These are phyloP conservation scores for Eucalyptus cladocalyx DNA, from an alignment of 345 rosid genomes.

Conservation along the genomic window DNA sequence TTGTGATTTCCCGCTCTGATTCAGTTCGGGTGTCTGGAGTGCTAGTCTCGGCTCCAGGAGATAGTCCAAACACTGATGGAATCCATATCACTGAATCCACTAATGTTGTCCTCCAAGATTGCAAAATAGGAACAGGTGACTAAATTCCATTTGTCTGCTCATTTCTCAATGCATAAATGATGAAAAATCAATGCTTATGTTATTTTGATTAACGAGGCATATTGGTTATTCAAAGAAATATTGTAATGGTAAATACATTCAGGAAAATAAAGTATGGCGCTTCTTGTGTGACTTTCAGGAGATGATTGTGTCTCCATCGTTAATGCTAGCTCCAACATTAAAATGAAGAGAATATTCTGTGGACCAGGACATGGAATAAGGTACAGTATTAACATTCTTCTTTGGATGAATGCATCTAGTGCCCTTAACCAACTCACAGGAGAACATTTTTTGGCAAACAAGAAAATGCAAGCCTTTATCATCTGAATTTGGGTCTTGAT, in stretches of 20 bases:
- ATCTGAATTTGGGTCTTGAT: neutral
- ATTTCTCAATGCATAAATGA: neutral
- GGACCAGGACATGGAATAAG: conserved; percentile 99
- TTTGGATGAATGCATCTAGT: neutral
- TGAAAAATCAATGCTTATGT: neutral
- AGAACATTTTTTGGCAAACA: neutral
- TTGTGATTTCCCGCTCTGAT: conserved; percentile 56
- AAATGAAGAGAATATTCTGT: conserved; percentile 79
- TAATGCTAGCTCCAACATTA: conserved; percentile 59
- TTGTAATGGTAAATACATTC: neutral
- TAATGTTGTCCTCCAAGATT: conserved; percentile 61
- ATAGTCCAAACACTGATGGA: conserved; percentile 98
- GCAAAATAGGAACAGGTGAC: conserved; percentile 96
- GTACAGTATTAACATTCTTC: conserved; percentile 8
- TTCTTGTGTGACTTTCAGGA: conserved; percentile 32
- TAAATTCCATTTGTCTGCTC: neutral
- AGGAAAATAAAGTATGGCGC: neutral
- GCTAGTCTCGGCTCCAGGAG: conserved; percentile 66
- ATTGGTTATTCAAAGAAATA: neutral
- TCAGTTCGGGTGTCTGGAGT: conserved; percentile 56
- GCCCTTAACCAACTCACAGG: neutral
- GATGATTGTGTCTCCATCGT: conserved; percentile 96
- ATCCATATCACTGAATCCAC: conserved; percentile 80
- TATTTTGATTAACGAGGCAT: neutral
- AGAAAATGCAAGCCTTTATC: neutral